Evolutionary conservation across 1,284 basidiomycete genomes (phyloP), one percentile per base, ranked within the genome.

Genomic region (Tilletia walkeri): DNA sequence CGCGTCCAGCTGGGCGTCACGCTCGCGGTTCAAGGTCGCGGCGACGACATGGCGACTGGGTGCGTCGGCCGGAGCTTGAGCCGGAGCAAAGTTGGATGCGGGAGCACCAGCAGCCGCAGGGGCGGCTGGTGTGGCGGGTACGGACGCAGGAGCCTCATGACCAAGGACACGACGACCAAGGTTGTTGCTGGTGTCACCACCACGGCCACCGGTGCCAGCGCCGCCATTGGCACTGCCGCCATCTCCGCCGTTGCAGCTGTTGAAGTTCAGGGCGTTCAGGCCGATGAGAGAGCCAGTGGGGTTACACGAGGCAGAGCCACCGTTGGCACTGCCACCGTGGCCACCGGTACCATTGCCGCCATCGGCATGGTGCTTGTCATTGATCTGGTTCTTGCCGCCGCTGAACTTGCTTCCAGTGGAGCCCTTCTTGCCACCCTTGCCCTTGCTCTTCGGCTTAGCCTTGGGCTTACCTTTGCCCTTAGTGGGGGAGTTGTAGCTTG

Each of bases 241-340:
- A n/a, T 20, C 18, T 16, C 67, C 67, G 18, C 70, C 70, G 49
- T 71, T 72, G 66, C 70, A 71, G 70, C 38, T 63, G 70, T 70
- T 70, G 68, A 71, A 70, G 70, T 71, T 72, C 45, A 71, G 69
- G 41, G 69, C 69, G 38, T 56, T 66, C n/a, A 72, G 16, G 30
- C 70, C 70, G 59, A 72, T 48, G n/a, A 72, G 69, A 41, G 41
- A 45, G 18, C 66, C 69, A 41, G 59, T 63, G 24, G 69, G 49
- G 2, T 70, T 67, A 47, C 70, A 72, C 38, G 71, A 47, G 34
- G 70, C 53, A 4, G 56, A 14, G 20, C 70, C 70, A 47, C 70
- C 70, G n/a, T 69, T 54, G 49, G 70, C 67, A 47, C 16, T 61
- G 38, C 70, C 70, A 12, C 70, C 70, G 66, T 72, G 71, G 50